These are phyloP conservation scores for Rhodomyrtus psidioides DNA, from an alignment of 441 rosid genomes.

Conservation along the genomic window DNA sequence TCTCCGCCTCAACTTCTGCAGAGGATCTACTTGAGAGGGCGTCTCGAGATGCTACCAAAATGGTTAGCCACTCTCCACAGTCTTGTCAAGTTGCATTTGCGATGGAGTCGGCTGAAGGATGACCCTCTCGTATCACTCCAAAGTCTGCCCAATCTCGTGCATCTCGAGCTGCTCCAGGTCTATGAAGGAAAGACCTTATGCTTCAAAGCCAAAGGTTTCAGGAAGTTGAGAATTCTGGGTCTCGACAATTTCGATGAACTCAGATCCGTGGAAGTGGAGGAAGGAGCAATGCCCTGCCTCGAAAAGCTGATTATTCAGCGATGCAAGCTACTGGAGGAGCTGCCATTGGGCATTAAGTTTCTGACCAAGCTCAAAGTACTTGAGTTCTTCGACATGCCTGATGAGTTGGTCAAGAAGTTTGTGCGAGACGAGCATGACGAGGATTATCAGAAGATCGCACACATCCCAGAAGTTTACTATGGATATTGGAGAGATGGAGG, in stretches of 20 bases:
- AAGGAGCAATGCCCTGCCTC: conserved; percentile 4
- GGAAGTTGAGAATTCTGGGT: neutral
- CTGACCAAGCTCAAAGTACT: neutral
- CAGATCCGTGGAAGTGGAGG: neutral
- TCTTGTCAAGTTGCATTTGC: neutral
- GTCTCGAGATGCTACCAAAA: neutral
- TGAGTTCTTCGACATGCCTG: neutral
- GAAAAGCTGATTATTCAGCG: neutral
- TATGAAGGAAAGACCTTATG: conserved; percentile 2
- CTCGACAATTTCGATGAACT: neutral
- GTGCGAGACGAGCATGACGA: neutral
- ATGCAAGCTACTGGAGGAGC: neutral
- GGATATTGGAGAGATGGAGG: neutral
- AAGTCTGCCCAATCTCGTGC: neutral
- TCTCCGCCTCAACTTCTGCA: conserved; percentile 4
- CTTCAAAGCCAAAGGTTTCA: neutral
- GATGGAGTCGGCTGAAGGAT: neutral
- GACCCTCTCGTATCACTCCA: conserved; percentile 1
- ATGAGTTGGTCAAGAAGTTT: neutral
- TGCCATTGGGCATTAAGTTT: neutral
- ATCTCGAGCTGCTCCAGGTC: conserved; percentile 3
- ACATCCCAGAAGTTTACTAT: neutral
- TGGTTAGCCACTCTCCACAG: neutral
- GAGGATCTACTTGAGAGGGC: neutral
- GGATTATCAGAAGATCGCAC: neutral